phyloP scores from a whole-genome alignment of 1,284 basidiomycete genomes.

The Calocybe gambosa region DNA sequence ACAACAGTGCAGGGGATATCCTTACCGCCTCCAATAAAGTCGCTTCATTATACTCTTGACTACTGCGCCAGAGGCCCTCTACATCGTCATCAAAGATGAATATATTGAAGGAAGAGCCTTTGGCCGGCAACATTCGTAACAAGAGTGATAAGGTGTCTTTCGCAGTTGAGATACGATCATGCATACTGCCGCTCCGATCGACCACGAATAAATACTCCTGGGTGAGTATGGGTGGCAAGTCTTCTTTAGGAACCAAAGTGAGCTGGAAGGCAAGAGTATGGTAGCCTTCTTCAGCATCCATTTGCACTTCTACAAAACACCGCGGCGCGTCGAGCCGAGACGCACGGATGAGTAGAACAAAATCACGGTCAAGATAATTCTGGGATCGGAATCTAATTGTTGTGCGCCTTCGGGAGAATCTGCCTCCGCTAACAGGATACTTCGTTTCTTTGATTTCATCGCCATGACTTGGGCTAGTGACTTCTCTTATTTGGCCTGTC shows the following conservation, averaged over 20 bases:
- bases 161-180: constrained; percentile 32
- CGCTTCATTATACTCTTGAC: constrained; percentile 26
- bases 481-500: constrained; percentile 30
- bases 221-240: constrained; percentile 27
- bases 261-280: constrained; percentile 44
- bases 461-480: constrained; percentile 38
- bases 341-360: constrained; percentile 40
- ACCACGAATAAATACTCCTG: constrained; percentile 47
- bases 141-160: constrained; percentile 33
- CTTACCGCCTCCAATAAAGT: constrained; percentile 36
- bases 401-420: constrained; percentile 33
- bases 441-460: constrained; percentile 21
- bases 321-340: constrained; percentile 42
- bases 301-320: constrained; percentile 45
- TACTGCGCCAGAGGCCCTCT: constrained; percentile 30
- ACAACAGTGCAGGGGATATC: constrained; percentile 7
- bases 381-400: constrained; percentile 32
- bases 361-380: constrained; percentile 38
- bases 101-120: constrained; percentile 40
- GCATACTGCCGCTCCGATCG: constrained; percentile 43
- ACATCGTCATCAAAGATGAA: constrained; percentile 38
- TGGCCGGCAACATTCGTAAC: constrained; percentile 33
- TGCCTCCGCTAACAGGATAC: constrained; percentile 28
- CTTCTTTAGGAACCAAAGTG: constrained; percentile 44
- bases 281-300: constrained; percentile 16